Conservation (phyloP, 2,329 filamentous ascomycete genomes). For the Calonectria pteridis region DNA sequence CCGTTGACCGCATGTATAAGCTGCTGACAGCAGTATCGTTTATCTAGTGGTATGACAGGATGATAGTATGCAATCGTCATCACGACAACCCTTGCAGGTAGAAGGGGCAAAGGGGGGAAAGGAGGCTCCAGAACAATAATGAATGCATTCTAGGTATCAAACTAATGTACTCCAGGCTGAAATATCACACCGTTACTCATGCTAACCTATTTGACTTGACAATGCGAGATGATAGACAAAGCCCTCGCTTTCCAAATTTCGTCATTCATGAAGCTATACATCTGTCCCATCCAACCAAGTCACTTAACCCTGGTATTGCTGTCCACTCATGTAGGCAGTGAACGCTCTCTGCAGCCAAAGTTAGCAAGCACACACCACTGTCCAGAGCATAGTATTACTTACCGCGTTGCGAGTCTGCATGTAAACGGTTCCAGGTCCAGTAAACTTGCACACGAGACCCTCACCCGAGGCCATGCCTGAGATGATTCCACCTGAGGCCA, state of each 20-base stretch:
- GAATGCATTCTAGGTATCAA: slow-evolving; percentile 34
- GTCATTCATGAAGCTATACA: neutral
- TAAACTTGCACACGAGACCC: slow-evolving; percentile 94
- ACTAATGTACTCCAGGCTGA: slow-evolving; percentile 30
- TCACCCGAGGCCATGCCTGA: slow-evolving; percentile 86
- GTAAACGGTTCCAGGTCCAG: slow-evolving; percentile 89
- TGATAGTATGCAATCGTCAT: neutral
- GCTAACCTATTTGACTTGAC: slow-evolving; percentile 1
- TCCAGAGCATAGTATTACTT: slow-evolving; percentile 47
- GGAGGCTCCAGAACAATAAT: neutral
- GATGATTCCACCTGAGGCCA: slow-evolving; percentile 92
- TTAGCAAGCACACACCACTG: slow-evolving; percentile 7
- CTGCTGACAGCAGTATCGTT: neutral
- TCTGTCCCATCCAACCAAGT: neutral
- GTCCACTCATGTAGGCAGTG: slow-evolving; percentile 63
- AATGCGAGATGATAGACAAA: neutral
- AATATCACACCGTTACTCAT: slow-evolving; percentile 14
- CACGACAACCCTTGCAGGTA: neutral
- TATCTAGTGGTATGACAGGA: neutral
- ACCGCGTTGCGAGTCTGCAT: slow-evolving; percentile 91
- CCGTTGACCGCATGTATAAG: neutral
- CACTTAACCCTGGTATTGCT: slow-evolving; percentile 50
- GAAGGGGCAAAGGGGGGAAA: too few relatives aligned
- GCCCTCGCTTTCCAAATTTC: neutral
- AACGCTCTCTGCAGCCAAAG: slow-evolving; percentile 61